Conservation (phyloP, 1,139 yeast genomes). For the Saccharomycopsis hybrid region DNA sequence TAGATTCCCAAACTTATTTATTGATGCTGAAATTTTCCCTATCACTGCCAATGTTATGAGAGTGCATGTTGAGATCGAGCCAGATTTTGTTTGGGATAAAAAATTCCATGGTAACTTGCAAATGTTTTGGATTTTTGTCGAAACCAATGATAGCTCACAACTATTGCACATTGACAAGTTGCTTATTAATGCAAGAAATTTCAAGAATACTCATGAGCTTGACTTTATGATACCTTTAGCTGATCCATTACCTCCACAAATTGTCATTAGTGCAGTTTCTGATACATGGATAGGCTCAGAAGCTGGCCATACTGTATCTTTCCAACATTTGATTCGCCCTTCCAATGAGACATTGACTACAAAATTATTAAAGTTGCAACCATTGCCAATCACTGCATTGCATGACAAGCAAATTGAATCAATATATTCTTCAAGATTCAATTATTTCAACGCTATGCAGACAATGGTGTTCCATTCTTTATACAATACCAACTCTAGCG, state of each 20-base stretch:
- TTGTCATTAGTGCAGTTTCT: constrained; percentile 69
- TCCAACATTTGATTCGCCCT: constrained; percentile 86
- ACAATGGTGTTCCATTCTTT: constrained; percentile 92
- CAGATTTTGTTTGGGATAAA: constrained; percentile 84
- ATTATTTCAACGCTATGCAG: constrained; percentile 96
- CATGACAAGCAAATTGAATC: constrained; percentile 62
- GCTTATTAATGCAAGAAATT: constrained; percentile 54
- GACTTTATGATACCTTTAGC: constrained; percentile 90
- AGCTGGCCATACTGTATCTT: constrained; percentile 68
- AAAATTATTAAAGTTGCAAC: constrained; percentile 70
- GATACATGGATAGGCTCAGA: constrained; percentile 92
- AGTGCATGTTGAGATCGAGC: constrained; percentile 59
- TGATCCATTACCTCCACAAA: constrained; percentile 85
- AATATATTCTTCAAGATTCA: constrained; percentile 61
- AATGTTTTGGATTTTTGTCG: constrained; percentile 88
- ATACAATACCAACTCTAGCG: constrained; percentile 72
- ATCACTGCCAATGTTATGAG: constrained; percentile 83
- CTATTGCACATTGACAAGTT: constrained; percentile 81
- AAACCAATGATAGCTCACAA: constrained; percentile 60
- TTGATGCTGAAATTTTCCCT: constrained; percentile 85
- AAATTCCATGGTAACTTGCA: constrained; percentile 78
- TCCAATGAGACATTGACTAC: constrained; percentile 83
- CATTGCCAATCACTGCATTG: constrained; percentile 77
- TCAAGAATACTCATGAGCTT: constrained; percentile 58
- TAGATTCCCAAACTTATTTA: constrained; percentile 64